Evolutionary conservation across 352 stramenopile genomes (phyloP).

Genomic region (Poterioochromonas sp.): DNA sequence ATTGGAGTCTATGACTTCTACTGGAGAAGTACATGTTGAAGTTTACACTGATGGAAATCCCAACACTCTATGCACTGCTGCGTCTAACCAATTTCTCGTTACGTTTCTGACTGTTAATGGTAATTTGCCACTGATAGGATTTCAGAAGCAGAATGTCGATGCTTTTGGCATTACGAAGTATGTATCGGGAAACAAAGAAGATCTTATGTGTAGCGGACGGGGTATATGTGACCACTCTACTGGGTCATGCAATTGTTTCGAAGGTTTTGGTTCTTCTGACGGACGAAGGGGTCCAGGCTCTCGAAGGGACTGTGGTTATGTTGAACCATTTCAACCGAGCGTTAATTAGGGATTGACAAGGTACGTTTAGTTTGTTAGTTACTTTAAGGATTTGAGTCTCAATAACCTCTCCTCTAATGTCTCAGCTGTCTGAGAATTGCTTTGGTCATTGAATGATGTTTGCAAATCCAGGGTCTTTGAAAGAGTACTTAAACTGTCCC

Average conservation of each 20-base stretch:
- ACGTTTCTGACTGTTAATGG: conserved; percentile 7
- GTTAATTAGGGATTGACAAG: too few species aligned
- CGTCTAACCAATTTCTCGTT: background rate
- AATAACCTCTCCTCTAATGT: too few species aligned
- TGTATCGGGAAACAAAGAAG: conserved; percentile 8
- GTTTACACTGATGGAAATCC: background rate
- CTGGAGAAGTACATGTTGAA: conserved; percentile 34
- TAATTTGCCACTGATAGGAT: background rate
- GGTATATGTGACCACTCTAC: conserved; percentile 21
- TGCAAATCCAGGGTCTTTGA: background rate
- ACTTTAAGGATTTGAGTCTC: too few species aligned
- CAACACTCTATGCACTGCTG: background rate
- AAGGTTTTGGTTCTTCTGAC: conserved; percentile 38
- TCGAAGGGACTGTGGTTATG: conserved; percentile 44
- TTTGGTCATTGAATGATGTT: background rate
- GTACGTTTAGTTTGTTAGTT: too few species aligned
- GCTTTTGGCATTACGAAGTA: background rate
- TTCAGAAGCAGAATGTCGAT: background rate
- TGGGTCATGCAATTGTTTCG: conserved; percentile 28
- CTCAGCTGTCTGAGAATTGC: too few species aligned
- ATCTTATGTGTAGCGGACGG: background rate
- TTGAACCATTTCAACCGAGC: conserved; percentile 1
- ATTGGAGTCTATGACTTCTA: conserved; percentile 54
- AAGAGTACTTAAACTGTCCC: background rate
- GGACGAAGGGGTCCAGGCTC: conserved; percentile 38